Evolutionary conservation across 2,329 filamentous ascomycete genomes (phyloP), one percentile per base, ranked within the genome.

Genomic region (Mycogone perniciosa): DNA sequence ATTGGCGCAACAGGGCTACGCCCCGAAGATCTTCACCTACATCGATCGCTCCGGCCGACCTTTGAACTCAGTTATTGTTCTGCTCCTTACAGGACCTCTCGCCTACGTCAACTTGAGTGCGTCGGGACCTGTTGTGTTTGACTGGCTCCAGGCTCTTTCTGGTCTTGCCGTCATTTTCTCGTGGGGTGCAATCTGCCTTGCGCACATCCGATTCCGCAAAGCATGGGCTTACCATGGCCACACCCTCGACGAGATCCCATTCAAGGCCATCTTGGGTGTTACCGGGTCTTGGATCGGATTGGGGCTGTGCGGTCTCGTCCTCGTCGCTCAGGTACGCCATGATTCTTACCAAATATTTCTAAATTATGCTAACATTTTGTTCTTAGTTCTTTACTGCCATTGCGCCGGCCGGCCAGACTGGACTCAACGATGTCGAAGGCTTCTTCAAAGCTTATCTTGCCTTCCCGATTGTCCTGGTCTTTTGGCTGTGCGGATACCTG

Each of bases 171-270:
- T 80, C 27, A 73, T 86, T 41, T 85, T 85, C 64, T 80, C 81
- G 11, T 86, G 82, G 82, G 80, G 74, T 26, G 81, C 77, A 42
- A 84, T 86, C 59, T 84, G 81, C 62, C 63, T 82, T 13, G 76
- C 79, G 1, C 82, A 86, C 60, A 83, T 86, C 58, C 81, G 82
- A n/a, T 86, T 85, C 76, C 81, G 83, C 35, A 56, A 61, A 4
- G 83, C 81, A 0, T 86, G 82, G 82, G 65, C 63, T 26, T 61
- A 67, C 11, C 74, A 84, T 50, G 81, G 81, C 27, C 80, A 78
- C 59, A 74, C 71, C 2, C 63, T 84, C 4, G 80, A 85, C n/a
- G 81, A 84, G 60, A 76, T 88, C 4, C 80, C 84, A 1, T 88
- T 84, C 71, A 67, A 68, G 37, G 80, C 82, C 13, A 68, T 75